Conservation (phyloP, 371 early-diverging fungal genomes). For the Coemansia sp. region DNA sequence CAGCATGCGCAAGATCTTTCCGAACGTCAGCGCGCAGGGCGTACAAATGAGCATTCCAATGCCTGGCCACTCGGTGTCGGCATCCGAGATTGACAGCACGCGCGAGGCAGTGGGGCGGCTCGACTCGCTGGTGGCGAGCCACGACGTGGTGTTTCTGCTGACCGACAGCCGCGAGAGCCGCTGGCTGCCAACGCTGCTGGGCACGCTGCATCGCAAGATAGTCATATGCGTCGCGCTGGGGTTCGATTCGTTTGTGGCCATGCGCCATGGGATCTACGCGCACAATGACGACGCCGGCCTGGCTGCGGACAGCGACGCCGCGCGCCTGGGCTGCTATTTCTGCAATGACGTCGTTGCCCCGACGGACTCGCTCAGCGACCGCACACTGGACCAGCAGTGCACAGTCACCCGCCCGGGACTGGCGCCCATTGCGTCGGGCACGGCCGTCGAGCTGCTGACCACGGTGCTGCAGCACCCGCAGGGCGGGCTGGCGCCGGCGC, state of each 20-base stretch:
- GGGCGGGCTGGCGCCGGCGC: constrained; percentile 50
- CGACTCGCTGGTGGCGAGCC: constrained; percentile 61
- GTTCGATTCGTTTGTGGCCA: constrained; percentile 94
- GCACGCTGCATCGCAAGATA: constrained; percentile 64
- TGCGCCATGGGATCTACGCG: constrained; percentile 82
- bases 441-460: constrained; percentile 88
- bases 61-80: constrained; percentile 82
- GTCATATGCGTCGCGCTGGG: constrained; percentile 94
- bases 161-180: constrained; percentile 95
- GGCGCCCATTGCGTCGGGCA: constrained; percentile 81
- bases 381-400: constrained; percentile 96
- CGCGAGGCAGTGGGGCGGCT: constrained; percentile 59
- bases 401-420: constrained; percentile 96
- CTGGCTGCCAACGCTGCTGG: constrained; percentile 92
- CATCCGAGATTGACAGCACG: constrained; percentile 49
- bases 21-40: constrained; percentile 72
- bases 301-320: neutral
- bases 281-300: constrained; percentile 1
- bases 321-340: constrained; percentile 88
- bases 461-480: constrained; percentile 81
- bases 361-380: constrained; percentile 86
- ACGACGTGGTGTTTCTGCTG: constrained; percentile 86
- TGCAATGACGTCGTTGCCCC: constrained; percentile 97
- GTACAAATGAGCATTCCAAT: constrained; percentile 80
- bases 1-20: constrained; percentile 70